phyloP scores from a whole-genome alignment of 2,329 filamentous ascomycete genomes.

The Hymenotorrendiella dingleyae region DNA sequence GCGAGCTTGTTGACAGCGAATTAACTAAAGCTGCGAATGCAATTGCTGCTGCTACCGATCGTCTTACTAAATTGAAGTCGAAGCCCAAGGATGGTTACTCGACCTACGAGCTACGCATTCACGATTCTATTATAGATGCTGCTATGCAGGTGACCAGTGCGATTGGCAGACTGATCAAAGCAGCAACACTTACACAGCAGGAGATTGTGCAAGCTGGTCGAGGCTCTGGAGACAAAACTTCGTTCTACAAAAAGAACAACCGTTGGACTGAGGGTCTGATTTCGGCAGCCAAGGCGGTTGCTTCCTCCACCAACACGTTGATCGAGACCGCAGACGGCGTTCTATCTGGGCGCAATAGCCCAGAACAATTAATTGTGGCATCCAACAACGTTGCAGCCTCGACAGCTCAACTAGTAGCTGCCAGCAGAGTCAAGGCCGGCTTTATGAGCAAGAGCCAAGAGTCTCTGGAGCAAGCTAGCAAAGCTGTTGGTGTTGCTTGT shows the following conservation, averaged over 20 bases:
- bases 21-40: slow-evolving; percentile 90
- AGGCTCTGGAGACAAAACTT: slow-evolving; percentile 78
- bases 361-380: slow-evolving; percentile 95
- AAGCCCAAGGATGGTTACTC: slow-evolving; percentile 95
- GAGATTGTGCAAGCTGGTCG: slow-evolving; percentile 94
- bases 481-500: slow-evolving; percentile 87
- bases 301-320: slow-evolving; percentile 85
- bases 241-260: slow-evolving; percentile 99
- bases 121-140: slow-evolving; percentile 90
- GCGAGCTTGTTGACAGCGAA: slow-evolving; percentile 88
- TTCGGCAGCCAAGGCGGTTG: slow-evolving; percentile 93
- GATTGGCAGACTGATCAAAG: slow-evolving; percentile 90
- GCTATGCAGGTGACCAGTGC: slow-evolving; percentile 90
- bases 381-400: slow-evolving; percentile 95
- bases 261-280: slow-evolving; percentile 98
- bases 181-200: slow-evolving; percentile 85
- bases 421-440: slow-evolving; percentile 90
- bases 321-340: slow-evolving; percentile 98
- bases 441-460: slow-evolving; percentile 99
- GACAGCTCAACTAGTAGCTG: slow-evolving; percentile 93
- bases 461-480: slow-evolving; percentile 80
- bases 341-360: slow-evolving; percentile 82
- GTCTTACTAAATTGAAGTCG: slow-evolving; percentile 86
- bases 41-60: slow-evolving; percentile 84
- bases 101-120: slow-evolving; percentile 92